Conservation (phyloP, 2,329 filamentous ascomycete genomes). For the Juglanconis oblonga region DNA sequence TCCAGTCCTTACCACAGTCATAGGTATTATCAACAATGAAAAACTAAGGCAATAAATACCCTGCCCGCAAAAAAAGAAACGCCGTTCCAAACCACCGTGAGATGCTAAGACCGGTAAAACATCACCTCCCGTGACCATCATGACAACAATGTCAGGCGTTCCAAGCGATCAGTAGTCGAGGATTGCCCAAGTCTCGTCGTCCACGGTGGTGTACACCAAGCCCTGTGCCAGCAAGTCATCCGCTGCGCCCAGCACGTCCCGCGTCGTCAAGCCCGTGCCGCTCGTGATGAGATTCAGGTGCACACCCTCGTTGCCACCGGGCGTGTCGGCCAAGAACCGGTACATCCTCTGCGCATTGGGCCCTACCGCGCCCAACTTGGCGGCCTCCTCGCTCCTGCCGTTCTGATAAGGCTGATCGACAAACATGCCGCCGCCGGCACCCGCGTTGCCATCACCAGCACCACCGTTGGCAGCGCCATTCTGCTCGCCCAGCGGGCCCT, state of each 20-base stretch:
- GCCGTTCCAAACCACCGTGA: constrained; percentile 11
- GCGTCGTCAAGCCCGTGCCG: constrained; percentile 60
- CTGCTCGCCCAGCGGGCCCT: constrained; percentile 53
- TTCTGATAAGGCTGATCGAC: constrained; percentile 46
- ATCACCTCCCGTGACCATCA: background rate
- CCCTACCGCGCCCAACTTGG: constrained; percentile 48
- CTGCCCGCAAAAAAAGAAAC: constrained; percentile 14
- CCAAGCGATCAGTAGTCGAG: constrained; percentile 56
- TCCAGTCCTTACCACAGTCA: constrained; percentile 15
- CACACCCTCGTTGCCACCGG: constrained; percentile 77
- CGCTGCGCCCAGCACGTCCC: constrained; percentile 71
- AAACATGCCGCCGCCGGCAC: constrained; percentile 51
- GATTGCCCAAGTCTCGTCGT: constrained; percentile 89
- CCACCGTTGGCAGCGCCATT: constrained; percentile 33
- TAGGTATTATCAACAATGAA: constrained; percentile 15
- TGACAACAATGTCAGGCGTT: background rate
- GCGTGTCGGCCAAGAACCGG: constrained; percentile 61
- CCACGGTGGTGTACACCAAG: constrained; percentile 84
- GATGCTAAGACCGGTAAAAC: constrained; percentile 9
- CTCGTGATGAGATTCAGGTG: constrained; percentile 75
- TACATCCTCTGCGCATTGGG: constrained; percentile 67
- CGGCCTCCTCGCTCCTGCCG: constrained; percentile 35
- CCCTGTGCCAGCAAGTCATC: constrained; percentile 76
- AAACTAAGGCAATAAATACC: constrained; percentile 11
- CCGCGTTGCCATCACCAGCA: constrained; percentile 32